Conservation (phyloP, 2,329 filamentous ascomycete species). For the Diaporthe aspalathi region DNA sequence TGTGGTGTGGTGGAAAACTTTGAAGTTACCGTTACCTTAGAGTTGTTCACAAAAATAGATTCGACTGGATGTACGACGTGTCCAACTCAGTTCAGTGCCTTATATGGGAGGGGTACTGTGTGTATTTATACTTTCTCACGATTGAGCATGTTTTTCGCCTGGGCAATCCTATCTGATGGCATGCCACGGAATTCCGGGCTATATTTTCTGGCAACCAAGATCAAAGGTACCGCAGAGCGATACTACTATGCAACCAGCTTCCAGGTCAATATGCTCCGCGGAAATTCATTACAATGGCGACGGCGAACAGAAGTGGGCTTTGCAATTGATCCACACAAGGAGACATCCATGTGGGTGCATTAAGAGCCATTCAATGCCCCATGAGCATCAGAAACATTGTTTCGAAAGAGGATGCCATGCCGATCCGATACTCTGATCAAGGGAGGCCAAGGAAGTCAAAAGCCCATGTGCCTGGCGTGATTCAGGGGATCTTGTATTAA, state of each 20-base stretch:
- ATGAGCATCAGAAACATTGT: neutral
- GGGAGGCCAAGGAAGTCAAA: neutral
- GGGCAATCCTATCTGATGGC: neutral
- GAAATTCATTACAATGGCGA: neutral
- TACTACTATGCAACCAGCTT: neutral
- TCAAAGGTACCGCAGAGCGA: too few species aligned
- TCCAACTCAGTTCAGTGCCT: too few species aligned
- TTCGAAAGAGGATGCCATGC: neutral
- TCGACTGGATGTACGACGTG: neutral
- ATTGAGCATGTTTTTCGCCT: neutral
- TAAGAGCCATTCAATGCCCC: neutral
- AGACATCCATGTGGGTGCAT: neutral
- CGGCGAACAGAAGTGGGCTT: accelerated
- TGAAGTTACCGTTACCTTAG: neutral
- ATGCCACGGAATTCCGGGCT: accelerated
- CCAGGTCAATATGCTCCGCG: neutral
- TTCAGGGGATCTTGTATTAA: neutral
- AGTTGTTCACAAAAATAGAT: neutral
- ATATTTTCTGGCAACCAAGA: too few species aligned
- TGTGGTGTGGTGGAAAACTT: neutral
- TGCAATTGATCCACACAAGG: neutral
- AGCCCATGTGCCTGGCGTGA: neutral
- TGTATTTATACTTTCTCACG: neutral
- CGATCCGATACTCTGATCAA: neutral
- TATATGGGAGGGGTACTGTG: neutral